These are phyloP conservation scores for Glycine latifolia DNA, from an alignment of 306 rosid species.

Conservation along the genomic window DNA sequence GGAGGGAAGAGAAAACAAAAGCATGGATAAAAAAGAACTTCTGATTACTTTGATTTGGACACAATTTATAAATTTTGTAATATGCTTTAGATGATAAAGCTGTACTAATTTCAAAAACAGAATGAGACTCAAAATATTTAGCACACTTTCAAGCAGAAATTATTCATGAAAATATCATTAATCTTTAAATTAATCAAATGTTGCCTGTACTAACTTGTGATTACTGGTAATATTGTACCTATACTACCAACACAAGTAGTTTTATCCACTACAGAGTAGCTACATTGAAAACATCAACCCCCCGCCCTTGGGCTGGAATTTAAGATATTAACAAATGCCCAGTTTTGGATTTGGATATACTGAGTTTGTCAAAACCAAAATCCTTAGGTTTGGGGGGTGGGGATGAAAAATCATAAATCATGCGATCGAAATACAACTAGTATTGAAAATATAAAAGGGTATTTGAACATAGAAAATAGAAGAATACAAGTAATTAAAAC, in stretches of 20 bases:
- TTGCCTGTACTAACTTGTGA: too few species aligned
- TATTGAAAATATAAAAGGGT: not conserved
- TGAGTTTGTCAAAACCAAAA: not conserved
- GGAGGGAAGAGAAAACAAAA: conserved; percentile 12
- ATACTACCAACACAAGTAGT: conserved; percentile 3
- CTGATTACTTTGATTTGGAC: not conserved
- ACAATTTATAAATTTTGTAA: not conserved
- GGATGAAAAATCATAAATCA: not conserved
- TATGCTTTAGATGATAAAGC: conserved; percentile 31
- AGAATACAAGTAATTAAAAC: not conserved
- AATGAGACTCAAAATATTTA: conserved; percentile 10
- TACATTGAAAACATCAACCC: not conserved
- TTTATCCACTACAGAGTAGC: conserved; percentile 1
- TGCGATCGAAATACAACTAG: not conserved
- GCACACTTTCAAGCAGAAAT: conserved; percentile 25
- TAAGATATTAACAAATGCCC: conserved; percentile 12
- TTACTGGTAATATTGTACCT: conserved; percentile 16
- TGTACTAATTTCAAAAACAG: not conserved
- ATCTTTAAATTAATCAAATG: not conserved
- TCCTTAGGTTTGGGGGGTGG: not conserved
- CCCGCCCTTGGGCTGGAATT: not conserved
- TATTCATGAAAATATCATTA: conserved; percentile 6
- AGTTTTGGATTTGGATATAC: not conserved
- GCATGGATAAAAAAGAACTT: conserved; percentile 20
- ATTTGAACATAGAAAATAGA: not conserved